Percentiles rank a stretch among this genome's conserved stretches.
Evolutionary conservation across 176 grass and related monocot genomes (phyloP).

Genomic region (Luzula sylvatica): DNA sequence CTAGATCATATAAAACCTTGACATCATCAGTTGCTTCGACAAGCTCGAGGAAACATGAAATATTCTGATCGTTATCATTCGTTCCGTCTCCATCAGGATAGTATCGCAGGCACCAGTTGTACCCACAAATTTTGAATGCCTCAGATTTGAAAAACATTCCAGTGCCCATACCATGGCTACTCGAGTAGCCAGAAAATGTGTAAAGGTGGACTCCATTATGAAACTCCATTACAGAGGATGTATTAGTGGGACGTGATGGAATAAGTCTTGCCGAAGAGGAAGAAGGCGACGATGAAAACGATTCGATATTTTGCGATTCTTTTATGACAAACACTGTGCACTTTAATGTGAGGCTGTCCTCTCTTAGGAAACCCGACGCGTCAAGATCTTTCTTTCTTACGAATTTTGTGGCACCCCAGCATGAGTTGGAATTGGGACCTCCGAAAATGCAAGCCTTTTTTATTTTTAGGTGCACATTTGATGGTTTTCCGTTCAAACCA

Average conservation of each 20-base stretch:
- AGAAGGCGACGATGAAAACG: too few relatives aligned
- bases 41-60: too few relatives aligned
- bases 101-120: neutral
- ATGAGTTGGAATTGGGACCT: neutral
- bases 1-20: too few relatives aligned
- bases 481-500: too few relatives aligned
- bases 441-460: neutral
- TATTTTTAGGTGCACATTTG: neutral
- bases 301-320: neutral
- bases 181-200: neutral
- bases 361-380: neutral
- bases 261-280: too few relatives aligned
- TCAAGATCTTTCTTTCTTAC: neutral
- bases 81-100: neutral
- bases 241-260: too few relatives aligned
- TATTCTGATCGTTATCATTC: too few relatives aligned
- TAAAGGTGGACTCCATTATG: too few relatives aligned
- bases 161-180: neutral
- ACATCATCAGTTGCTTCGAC: too few relatives aligned
- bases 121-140: neutral
- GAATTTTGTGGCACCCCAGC: neutral
- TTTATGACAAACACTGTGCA: neutral
- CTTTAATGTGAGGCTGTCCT: neutral
- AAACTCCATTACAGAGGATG: too few relatives aligned
- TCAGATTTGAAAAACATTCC: neutral